phyloP scores from a whole-genome alignment of 805 yeast genomes.

The Candida montana region DNA sequence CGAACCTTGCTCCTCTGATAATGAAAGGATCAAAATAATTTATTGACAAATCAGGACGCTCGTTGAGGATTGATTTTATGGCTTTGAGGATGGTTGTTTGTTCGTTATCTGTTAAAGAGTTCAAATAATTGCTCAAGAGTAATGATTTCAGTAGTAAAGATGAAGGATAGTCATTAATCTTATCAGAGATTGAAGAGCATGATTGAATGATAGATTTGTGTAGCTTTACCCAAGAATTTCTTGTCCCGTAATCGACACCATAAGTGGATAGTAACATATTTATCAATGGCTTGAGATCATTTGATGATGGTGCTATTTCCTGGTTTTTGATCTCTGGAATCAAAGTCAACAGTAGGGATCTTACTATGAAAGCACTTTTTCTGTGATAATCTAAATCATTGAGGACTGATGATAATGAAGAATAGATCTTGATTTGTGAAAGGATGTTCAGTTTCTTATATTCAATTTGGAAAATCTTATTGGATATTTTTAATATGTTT shows the following conservation, averaged over 20 bases:
- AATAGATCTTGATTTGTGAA: conserved; percentile 58
- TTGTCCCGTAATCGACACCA: conserved; percentile 38
- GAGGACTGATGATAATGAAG: conserved; percentile 61
- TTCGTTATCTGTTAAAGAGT: conserved; percentile 51
- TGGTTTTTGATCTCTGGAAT: conserved; percentile 31
- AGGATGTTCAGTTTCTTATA: conserved; percentile 39
- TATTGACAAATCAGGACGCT: conserved; percentile 17
- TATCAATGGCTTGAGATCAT: conserved; percentile 38
- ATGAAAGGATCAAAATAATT: conserved; percentile 74
- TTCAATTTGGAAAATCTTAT: conserved; percentile 40
- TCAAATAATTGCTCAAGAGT: conserved; percentile 50
- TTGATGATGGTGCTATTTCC: conserved; percentile 4
- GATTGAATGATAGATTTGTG: conserved; percentile 51
- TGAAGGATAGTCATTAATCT: conserved; percentile 40
- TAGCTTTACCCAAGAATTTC: conserved; percentile 48
- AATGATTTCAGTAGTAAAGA: conserved; percentile 45
- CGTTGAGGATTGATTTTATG: conserved; percentile 27
- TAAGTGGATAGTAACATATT: conserved; percentile 47
- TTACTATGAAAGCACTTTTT: conserved; percentile 63
- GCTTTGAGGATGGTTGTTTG: conserved; percentile 39
- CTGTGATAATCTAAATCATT: conserved; percentile 54
- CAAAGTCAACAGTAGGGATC: conserved; percentile 54
- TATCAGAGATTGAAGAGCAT: conserved; percentile 49
- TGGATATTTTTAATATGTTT: conserved; percentile 46
- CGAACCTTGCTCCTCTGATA: conserved; percentile 44